phyloP scores from a whole-genome alignment of 1,284 basidiomycete genomes.

The Athelia sp. region DNA sequence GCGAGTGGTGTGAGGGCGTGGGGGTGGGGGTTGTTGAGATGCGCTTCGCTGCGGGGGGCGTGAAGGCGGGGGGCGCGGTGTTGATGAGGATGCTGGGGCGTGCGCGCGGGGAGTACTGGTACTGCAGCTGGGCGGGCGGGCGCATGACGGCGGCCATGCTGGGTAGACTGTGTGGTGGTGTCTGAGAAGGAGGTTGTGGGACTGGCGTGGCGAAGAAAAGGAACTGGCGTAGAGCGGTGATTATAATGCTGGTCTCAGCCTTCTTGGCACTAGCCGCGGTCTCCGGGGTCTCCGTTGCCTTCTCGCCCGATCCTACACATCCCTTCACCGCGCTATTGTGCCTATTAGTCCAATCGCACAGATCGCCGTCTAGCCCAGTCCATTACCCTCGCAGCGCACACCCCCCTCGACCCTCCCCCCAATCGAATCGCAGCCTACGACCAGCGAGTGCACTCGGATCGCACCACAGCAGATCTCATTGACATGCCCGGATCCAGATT shows the following conservation, averaged over 20 bases:
- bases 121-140: background rate
- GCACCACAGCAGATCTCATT: no score
- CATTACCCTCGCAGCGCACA: no score
- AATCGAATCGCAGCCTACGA: no score
- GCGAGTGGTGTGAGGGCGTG: background rate
- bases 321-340: background rate
- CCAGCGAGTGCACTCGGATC: no score
- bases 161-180: background rate
- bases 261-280: constrained; percentile 1
- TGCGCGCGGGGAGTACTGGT: background rate
- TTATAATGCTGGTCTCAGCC: background rate
- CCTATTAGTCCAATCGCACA: no score
- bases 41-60: background rate
- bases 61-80: background rate
- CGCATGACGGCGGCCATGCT: background rate
- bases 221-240: background rate
- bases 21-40: background rate
- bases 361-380: no score
- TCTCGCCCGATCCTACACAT: background rate
- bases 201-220: no score
- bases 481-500: no score
- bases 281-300: background rate
- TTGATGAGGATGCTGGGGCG: background rate
- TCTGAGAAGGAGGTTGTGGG: no score
- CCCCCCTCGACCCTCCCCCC: no score